These are phyloP conservation scores for Fusarium kyushuense DNA, from an alignment of 2,329 filamentous ascomycete genomes.

Conservation along the genomic window DNA sequence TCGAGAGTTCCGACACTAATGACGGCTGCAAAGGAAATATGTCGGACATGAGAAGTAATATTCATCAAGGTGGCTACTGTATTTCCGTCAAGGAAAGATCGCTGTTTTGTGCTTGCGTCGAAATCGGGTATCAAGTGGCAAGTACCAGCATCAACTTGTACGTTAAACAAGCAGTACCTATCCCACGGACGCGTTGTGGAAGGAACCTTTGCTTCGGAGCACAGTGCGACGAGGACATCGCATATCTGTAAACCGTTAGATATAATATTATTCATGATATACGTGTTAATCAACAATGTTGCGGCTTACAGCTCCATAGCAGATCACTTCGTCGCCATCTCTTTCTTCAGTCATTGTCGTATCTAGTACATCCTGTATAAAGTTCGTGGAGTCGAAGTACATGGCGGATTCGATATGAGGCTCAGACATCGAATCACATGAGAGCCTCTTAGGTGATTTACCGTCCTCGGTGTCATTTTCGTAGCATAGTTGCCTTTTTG, in stretches of 20 bases:
- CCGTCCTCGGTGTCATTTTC: too few relatives aligned
- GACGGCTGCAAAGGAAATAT: neutral
- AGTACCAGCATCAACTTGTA: neutral
- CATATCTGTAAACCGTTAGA: neutral
- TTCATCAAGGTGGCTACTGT: fast-evolving
- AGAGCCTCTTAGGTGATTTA: too few relatives aligned
- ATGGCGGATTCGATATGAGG: fast-evolving
- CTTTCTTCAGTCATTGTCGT: neutral
- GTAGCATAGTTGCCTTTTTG: too few relatives aligned
- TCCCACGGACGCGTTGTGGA: too few relatives aligned
- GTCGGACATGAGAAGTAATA: neutral
- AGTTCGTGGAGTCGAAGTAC: neutral
- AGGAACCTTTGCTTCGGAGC: neutral
- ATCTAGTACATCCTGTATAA: neutral
- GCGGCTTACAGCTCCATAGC: neutral
- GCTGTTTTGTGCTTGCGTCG: fast-evolving
- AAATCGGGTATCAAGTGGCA: fast-evolving
- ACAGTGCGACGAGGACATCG: neutral
- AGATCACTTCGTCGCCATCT: neutral
- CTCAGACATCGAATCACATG: too few relatives aligned
- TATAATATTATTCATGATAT: too few relatives aligned
- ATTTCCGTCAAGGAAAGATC: neutral
- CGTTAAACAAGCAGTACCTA: neutral
- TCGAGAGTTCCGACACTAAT: neutral
- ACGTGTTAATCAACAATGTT: too few relatives aligned